Percentiles rank a stretch among this genome's conserved stretches.
phyloP scores from a whole-genome alignment of 169 alveolate genomes.

The Plasmodium yoelii region DNA sequence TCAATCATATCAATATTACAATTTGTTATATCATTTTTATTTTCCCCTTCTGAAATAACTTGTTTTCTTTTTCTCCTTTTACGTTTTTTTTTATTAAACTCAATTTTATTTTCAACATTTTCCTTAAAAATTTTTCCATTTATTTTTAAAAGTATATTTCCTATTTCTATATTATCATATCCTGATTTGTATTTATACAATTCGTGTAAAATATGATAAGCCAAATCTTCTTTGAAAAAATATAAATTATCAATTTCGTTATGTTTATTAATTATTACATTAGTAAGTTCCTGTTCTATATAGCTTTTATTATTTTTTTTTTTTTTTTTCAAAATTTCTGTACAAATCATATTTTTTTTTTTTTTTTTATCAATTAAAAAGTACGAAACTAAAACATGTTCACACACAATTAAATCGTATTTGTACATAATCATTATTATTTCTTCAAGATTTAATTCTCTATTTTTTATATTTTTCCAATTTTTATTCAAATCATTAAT shows the following conservation, averaged over 20 bases:
- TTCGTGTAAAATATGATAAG: slow-evolving; percentile 17
- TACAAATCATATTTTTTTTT: not conserved
- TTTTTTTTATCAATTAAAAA: not conserved
- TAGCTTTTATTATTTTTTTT: not conserved
- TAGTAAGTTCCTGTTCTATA: not conserved
- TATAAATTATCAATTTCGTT: slow-evolving; percentile 7
- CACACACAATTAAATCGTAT: slow-evolving; percentile 4
- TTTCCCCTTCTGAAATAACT: not conserved
- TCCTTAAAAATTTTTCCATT: slow-evolving; percentile 27
- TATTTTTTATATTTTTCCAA: not conserved
- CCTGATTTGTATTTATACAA: slow-evolving; percentile 7
- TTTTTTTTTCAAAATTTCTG: not conserved
- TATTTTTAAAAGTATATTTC: slow-evolving; percentile 10
- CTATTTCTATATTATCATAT: not conserved
- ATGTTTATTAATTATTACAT: slow-evolving; percentile 10
- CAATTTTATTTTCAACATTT: not conserved
- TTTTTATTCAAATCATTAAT: too few species aligned
- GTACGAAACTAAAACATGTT: not conserved
- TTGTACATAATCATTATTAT: not conserved
- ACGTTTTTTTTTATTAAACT: not conserved
- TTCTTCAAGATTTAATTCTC: not conserved
- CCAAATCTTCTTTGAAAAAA: slow-evolving; percentile 27
- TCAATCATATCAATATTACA: too few species aligned
- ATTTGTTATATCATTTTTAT: not conserved
- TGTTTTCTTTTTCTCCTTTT: not conserved